Evolutionary conservation across 768 basidiomycete genomes (phyloP).

Genomic region (Mycena rebaudengoi): DNA sequence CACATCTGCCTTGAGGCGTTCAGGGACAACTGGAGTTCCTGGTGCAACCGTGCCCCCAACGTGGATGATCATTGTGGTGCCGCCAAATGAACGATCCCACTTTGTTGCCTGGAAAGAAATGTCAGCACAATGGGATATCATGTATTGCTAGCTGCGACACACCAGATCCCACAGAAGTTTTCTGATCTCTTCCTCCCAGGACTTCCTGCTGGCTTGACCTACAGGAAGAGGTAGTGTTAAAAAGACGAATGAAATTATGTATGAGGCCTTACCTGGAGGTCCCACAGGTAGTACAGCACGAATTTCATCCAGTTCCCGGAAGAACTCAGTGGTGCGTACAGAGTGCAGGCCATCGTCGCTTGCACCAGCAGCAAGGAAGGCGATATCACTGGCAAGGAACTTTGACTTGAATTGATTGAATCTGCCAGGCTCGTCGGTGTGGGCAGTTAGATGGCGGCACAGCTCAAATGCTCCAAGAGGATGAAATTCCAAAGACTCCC

Average conservation of each 20-base stretch:
- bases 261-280: background rate
- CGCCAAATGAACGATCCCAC: background rate
- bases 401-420: background rate
- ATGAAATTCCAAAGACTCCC: background rate
- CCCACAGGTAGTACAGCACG: background rate
- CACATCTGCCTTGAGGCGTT: background rate
- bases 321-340: background rate
- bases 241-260: background rate
- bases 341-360: background rate
- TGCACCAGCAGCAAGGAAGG: background rate
- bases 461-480: background rate
- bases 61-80: background rate
- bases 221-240: too few relatives aligned
- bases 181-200: too few relatives aligned
- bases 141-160: background rate
- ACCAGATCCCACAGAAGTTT: background rate
- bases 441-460: background rate
- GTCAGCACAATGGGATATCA: background rate
- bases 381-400: constrained; percentile 1
- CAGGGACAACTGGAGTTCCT: background rate
- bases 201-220: too few relatives aligned
- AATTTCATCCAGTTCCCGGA: background rate
- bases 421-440: background rate
- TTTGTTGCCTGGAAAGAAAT: background rate
- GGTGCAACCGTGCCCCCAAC: background rate